A percentile compares a stretch with the other conserved stretches of the same genome.
Conservation (phyloP, 129 eudicot genomes). For the Helichrysum umbraculigerum region DNA sequence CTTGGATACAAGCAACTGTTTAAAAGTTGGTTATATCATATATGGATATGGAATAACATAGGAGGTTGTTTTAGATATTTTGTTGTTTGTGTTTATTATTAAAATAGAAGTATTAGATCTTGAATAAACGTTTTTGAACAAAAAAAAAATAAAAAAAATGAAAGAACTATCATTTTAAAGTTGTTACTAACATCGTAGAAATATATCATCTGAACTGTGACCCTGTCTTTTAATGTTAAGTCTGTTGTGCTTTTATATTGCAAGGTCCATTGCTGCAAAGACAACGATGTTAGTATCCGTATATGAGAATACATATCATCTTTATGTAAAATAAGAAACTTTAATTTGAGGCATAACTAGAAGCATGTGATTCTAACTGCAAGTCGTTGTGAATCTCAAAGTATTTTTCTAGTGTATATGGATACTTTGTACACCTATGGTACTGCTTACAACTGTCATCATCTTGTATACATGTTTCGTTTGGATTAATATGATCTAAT, state of each 20-base stretch:
- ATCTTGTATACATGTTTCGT: not conserved
- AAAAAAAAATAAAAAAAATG: not conserved
- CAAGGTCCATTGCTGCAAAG: no score
- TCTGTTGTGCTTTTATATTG: not conserved
- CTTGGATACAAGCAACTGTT: not conserved
- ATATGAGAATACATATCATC: not conserved
- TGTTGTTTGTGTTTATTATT: not conserved
- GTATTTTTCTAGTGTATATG: not conserved
- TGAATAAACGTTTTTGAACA: not conserved
- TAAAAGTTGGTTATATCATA: not conserved
- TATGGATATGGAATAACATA: not conserved
- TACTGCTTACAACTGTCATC: constrained; percentile 20
- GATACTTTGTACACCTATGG: not conserved
- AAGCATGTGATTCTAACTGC: not conserved
- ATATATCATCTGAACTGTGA: not conserved
- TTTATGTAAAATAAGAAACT: not conserved
- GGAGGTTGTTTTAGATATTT: not conserved
- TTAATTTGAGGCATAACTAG: not conserved
- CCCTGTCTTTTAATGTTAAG: not conserved
- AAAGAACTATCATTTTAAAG: not conserved
- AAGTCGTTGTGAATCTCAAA: not conserved
- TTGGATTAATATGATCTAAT: constrained; percentile 10
- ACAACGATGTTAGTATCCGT: not conserved
- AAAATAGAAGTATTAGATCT: not conserved
- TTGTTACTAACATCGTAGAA: not conserved